phyloP scores from a whole-genome alignment of 306 rosid species.

The Vicia villosa region DNA sequence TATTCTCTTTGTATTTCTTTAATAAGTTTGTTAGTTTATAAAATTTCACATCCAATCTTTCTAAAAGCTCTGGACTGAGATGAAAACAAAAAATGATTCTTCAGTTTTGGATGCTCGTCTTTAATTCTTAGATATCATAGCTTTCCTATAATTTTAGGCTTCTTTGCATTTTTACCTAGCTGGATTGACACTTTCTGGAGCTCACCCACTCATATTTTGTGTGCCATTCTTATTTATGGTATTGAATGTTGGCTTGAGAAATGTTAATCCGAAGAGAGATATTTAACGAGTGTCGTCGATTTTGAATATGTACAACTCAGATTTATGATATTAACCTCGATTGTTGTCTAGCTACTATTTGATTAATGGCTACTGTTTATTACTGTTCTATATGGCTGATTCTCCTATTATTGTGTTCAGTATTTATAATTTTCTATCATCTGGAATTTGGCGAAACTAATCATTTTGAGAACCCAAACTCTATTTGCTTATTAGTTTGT shows the following conservation, averaged over 20 bases:
- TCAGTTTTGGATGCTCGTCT: slow-evolving; percentile 11
- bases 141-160: too few relatives aligned
- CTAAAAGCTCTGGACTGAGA: slow-evolving; percentile 25
- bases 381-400: neutral
- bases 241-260: slow-evolving; percentile 11
- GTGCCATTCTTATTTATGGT: slow-evolving; percentile 7
- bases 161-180: neutral
- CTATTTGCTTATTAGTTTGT: neutral
- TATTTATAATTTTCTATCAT: neutral
- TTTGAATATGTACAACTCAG: too few relatives aligned
- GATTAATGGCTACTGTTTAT: neutral
- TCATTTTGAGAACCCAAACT: slow-evolving; percentile 12
- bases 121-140: too few relatives aligned
- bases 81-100: slow-evolving; percentile 17
- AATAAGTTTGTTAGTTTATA: neutral
- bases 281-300: neutral
- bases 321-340: neutral
- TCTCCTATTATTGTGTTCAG: neutral
- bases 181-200: neutral
- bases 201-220: slow-evolving; percentile 10
- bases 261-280: slow-evolving; percentile 20
- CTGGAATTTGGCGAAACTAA: slow-evolving; percentile 5
- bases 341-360: neutral
- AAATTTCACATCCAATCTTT: slow-evolving; percentile 16
- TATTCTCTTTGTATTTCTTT: too few relatives aligned